These are phyloP conservation scores for Vaccinium myrtillus DNA, from an alignment of 148 eudicot genomes.

Conservation along the genomic window DNA sequence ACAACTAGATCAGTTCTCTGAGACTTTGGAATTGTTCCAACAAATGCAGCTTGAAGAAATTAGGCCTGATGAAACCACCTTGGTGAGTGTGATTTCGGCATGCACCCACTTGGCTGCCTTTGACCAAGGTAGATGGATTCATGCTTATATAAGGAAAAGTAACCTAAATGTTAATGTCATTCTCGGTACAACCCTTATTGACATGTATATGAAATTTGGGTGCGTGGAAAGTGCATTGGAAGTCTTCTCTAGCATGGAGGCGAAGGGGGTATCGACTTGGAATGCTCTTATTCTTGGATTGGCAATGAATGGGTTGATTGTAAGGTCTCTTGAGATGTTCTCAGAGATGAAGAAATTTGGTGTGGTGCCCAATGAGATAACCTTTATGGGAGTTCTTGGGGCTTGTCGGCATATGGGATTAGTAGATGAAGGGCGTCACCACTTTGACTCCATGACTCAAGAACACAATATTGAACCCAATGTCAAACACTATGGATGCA, in stretches of 20 bases:
- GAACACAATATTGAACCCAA: slow-evolving; percentile 53
- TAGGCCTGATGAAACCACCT: slow-evolving; percentile 59
- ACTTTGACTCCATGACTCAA: slow-evolving; percentile 49
- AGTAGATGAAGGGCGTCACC: slow-evolving; percentile 47
- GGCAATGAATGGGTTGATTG: slow-evolving; percentile 53
- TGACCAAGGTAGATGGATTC: slow-evolving; percentile 58
- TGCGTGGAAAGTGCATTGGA: slow-evolving; percentile 56
- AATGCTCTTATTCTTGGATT: slow-evolving; percentile 65
- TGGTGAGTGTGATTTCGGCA: slow-evolving; percentile 66
- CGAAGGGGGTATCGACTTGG: slow-evolving; percentile 66
- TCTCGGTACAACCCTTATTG: slow-evolving; percentile 71
- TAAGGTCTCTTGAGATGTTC: slow-evolving; percentile 51
- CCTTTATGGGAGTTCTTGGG: slow-evolving; percentile 69
- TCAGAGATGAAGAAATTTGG: slow-evolving; percentile 52
- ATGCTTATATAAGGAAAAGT: slow-evolving; percentile 51
- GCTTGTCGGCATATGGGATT: slow-evolving; percentile 73
- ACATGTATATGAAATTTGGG: slow-evolving; percentile 84
- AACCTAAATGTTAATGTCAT: slow-evolving; percentile 38
- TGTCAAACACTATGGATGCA: slow-evolving; percentile 73
- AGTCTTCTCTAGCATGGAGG: slow-evolving; percentile 54
- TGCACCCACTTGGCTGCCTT: slow-evolving; percentile 58
- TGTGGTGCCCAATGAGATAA: slow-evolving; percentile 56
- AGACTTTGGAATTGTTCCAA: slow-evolving; percentile 53
- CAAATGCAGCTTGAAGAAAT: slow-evolving; percentile 51
- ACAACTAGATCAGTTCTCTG: slow-evolving; percentile 39